phyloP scores from a whole-genome alignment of 805 yeast genomes.

The Jamesozyma piceae region DNA sequence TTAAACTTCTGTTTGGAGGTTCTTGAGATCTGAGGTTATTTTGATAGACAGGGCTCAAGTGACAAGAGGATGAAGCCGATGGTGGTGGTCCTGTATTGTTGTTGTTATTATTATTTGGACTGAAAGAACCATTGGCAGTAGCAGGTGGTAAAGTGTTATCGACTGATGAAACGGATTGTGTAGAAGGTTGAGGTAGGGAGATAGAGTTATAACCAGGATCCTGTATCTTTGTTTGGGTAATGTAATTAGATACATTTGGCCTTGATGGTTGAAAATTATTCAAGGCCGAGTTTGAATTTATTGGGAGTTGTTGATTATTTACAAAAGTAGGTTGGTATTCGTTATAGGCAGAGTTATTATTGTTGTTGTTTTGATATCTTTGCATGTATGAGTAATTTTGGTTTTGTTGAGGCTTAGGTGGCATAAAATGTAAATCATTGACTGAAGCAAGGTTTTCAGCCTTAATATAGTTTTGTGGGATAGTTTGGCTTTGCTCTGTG shows the following conservation, averaged over 20 bases:
- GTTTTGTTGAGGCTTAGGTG: not conserved
- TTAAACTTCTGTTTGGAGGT: not conserved
- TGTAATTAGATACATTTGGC: constrained; percentile 1
- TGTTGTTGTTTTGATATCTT: not conserved
- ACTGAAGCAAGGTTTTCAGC: not conserved
- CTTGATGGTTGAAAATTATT: not conserved
- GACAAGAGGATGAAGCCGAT: no score
- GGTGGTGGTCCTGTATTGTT: not conserved
- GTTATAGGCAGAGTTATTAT: not conserved
- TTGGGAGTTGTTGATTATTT: not conserved
- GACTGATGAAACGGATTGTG: not conserved
- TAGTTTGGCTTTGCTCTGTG: not conserved
- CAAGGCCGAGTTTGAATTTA: not conserved
- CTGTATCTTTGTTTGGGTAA: constrained; percentile 3
- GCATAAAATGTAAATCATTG: not conserved
- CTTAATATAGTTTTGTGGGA: constrained; percentile 1
- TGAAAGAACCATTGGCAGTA: not conserved
- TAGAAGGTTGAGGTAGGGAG: constrained; percentile 3
- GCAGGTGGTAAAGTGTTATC: not conserved
- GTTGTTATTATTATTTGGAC: not conserved
- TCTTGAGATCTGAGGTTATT: not conserved
- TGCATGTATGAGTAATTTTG: not conserved
- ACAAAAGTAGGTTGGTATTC: not conserved
- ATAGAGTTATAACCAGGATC: not conserved
- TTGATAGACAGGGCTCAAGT: not conserved